phyloP scores from a whole-genome alignment of 768 basidiomycete species.

The Termitomyces titanicus region DNA sequence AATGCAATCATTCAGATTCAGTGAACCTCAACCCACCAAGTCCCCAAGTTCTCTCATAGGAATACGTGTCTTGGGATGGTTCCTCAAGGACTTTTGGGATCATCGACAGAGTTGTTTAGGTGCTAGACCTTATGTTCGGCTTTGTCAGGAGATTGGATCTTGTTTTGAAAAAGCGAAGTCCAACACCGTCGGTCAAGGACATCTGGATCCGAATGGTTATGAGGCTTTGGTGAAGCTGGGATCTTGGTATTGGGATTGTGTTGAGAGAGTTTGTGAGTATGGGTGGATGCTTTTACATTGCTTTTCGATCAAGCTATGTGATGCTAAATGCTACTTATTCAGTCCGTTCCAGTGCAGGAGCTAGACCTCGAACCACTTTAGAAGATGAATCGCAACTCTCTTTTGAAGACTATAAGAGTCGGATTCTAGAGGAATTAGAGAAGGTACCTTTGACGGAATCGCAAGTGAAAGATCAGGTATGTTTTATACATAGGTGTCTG shows the following conservation, averaged over 20 bases:
- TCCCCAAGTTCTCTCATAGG: neutral
- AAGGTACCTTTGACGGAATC: neutral
- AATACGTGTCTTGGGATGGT: slow-evolving; percentile 5
- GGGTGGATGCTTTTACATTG: neutral
- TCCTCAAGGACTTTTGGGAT: slow-evolving; percentile 8
- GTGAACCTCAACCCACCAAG: no score
- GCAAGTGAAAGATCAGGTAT: neutral
- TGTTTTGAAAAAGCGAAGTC: no score
- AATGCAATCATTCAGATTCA: no score
- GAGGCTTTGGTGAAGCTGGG: neutral
- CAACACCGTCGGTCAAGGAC: no score
- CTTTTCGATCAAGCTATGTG: no score
- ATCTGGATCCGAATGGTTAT: neutral
- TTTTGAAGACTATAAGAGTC: neutral
- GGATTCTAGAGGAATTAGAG: neutral
- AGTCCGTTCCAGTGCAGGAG: neutral
- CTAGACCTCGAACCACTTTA: neutral
- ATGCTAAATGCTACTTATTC: neutral
- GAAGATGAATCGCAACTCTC: neutral
- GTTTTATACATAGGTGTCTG: neutral
- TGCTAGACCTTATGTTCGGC: neutral
- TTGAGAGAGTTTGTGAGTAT: neutral
- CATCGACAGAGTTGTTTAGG: slow-evolving; percentile 5
- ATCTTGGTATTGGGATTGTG: neutral
- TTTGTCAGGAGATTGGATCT: no score